Conservation (phyloP, 2,329 filamentous ascomycete genomes). For the Trichoderma pleuroti region DNA sequence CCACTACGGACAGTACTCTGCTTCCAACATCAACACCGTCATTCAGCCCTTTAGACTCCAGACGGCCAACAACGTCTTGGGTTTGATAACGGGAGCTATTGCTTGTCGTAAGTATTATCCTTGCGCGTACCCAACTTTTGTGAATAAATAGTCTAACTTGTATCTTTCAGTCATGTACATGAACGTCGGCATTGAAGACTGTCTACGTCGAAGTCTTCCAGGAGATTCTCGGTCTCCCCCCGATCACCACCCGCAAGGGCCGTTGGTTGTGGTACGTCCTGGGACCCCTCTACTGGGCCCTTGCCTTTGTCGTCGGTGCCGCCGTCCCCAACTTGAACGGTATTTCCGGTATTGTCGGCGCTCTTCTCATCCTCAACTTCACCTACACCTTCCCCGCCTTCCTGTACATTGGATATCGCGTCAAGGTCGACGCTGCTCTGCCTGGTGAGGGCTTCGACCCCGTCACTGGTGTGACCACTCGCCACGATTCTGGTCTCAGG, state of each 20-base stretch:
- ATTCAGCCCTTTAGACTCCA: slow-evolving; percentile 1
- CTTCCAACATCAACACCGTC: slow-evolving; percentile 13
- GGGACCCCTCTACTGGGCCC: slow-evolving; percentile 13
- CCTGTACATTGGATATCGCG: slow-evolving; percentile 8
- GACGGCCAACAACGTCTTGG: slow-evolving; percentile 7
- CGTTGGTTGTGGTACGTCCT: slow-evolving; percentile 15
- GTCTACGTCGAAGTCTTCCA: slow-evolving; percentile 15
- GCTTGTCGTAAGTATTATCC: slow-evolving; percentile 12
- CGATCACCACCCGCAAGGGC: slow-evolving; percentile 6
- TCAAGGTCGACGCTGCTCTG: slow-evolving; percentile 2
- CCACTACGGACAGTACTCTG: slow-evolving; percentile 16
- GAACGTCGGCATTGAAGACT: slow-evolving; percentile 16
- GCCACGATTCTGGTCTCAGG: background rate
- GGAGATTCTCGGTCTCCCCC: slow-evolving; percentile 2
- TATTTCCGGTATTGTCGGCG: slow-evolving; percentile 10
- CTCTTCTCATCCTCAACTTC: slow-evolving; percentile 16
- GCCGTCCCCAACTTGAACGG: slow-evolving; percentile 15
- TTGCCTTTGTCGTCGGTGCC: slow-evolving; percentile 12
- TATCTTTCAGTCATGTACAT: slow-evolving; percentile 9
- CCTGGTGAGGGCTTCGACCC: slow-evolving; percentile 12
- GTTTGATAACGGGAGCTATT: slow-evolving; percentile 10
- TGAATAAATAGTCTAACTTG: background rate
- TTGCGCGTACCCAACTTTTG: too few relatives aligned
- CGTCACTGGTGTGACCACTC: slow-evolving; percentile 3
- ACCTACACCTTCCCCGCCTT: slow-evolving; percentile 16